Evolutionary conservation across 2,329 filamentous ascomycete species (phyloP).

Genomic region (Alternaria triticimaculans): DNA sequence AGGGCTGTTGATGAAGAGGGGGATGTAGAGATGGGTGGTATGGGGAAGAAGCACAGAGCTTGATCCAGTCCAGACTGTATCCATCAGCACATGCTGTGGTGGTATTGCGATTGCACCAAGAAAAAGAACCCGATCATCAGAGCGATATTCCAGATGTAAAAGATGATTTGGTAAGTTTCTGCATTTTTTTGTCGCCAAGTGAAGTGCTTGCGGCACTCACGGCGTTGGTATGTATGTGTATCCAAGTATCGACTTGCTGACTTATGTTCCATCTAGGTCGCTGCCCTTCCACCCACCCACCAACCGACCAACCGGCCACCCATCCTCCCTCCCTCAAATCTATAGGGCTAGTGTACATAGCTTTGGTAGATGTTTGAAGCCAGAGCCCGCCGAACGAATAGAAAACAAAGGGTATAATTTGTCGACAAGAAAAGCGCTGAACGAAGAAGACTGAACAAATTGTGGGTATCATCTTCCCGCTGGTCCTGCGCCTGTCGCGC

Average conservation of each 20-base stretch:
- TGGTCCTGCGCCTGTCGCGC: slow-evolving; percentile 12
- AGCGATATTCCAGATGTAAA: not conserved
- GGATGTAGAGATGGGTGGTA: slow-evolving; percentile 34
- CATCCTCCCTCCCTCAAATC: not conserved
- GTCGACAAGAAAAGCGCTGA: slow-evolving; percentile 23
- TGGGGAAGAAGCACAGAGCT: slow-evolving; percentile 35
- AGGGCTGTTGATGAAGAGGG: slow-evolving; percentile 35
- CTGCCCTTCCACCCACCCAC: not conserved
- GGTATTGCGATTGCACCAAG: not conserved
- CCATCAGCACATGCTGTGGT: not conserved
- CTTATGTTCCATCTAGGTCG: slow-evolving; percentile 20
- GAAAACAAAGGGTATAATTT: slow-evolving; percentile 44
- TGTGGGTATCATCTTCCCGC: slow-evolving; percentile 15
- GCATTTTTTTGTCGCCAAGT: slow-evolving; percentile 10
- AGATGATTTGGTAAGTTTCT: slow-evolving; percentile 26
- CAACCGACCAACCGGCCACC: not conserved
- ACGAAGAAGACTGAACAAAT: slow-evolving; percentile 5
- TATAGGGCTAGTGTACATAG: slow-evolving; percentile 32
- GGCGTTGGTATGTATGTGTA: slow-evolving; percentile 21
- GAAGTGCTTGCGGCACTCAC: not conserved
- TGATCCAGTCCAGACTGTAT: slow-evolving; percentile 12
- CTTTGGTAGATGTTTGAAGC: slow-evolving; percentile 26
- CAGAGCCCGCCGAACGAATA: slow-evolving; percentile 24
- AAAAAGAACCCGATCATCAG: not conserved
- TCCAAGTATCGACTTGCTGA: slow-evolving; percentile 23